These are phyloP conservation scores for Cardamine resedifolia DNA, from an alignment of 345 rosid species.

Conservation along the genomic window DNA sequence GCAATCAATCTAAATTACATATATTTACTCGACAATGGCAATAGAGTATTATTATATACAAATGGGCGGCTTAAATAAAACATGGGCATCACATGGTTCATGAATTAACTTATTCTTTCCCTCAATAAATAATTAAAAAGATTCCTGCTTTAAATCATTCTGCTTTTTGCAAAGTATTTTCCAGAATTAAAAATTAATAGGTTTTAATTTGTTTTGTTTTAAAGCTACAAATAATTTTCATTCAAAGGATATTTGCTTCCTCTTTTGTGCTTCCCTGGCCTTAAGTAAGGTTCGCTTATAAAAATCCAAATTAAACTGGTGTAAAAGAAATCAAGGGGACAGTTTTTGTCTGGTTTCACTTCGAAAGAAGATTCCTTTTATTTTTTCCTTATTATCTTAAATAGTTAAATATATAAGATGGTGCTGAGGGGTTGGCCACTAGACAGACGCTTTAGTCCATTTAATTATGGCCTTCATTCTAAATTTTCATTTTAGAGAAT, in stretches of 20 bases:
- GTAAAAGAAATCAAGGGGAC: conserved; percentile 28
- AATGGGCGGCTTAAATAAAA: background rate
- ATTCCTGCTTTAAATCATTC: conserved; percentile 14
- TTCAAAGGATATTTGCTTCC: background rate
- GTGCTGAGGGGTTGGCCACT: conserved; percentile 32
- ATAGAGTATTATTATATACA: background rate
- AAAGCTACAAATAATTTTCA: background rate
- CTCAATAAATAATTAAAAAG: background rate
- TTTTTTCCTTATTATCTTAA: too few species aligned
- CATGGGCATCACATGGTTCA: conserved; percentile 36
- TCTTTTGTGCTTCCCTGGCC: conserved; percentile 15
- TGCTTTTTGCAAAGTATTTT: background rate
- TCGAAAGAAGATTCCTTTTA: conserved; percentile 21
- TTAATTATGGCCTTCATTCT: background rate
- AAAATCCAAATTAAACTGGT: background rate
- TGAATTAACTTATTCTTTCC: conserved; percentile 11
- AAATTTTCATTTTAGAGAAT: background rate
- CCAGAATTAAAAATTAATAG: background rate
- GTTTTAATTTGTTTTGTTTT: background rate
- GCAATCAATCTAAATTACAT: background rate
- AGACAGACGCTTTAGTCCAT: conserved; percentile 1
- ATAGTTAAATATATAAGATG: conserved; percentile 13
- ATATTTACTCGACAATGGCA: background rate
- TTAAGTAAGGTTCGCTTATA: background rate
- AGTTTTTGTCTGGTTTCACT: conserved; percentile 27